These are phyloP conservation scores for Boletus rubropictus DNA, from an alignment of 768 basidiomycete species.

Conservation along the genomic window DNA sequence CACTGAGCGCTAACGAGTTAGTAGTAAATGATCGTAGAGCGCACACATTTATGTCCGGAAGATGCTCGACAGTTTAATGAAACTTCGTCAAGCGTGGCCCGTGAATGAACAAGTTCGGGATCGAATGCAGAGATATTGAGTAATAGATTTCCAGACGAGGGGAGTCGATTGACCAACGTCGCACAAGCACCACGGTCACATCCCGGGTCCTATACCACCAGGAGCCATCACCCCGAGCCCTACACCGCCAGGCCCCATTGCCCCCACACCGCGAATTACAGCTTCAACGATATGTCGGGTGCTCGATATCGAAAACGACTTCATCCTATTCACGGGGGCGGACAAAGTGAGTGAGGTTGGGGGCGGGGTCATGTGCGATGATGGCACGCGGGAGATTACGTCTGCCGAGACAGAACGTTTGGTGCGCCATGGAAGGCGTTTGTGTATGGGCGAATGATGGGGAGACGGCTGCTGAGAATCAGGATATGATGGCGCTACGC, in stretches of 20 bases:
- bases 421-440: constrained; percentile 8
- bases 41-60: no score
- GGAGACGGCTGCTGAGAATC: not conserved
- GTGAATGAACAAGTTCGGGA: not conserved
- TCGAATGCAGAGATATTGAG: not conserved
- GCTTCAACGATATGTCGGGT: constrained; percentile 30
- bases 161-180: not conserved
- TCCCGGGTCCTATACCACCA: not conserved
- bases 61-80: no score
- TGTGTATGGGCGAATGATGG: constrained; percentile 1
- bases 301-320: constrained; percentile 10
- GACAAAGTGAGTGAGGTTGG: constrained; percentile 7
- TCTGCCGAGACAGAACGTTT: constrained; percentile 7
- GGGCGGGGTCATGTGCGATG: not conserved
- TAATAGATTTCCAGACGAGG: not conserved
- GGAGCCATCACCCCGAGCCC: constrained; percentile 15
- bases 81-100: not conserved
- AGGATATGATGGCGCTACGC: not conserved
- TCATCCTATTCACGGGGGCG: constrained; percentile 8
- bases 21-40: not conserved
- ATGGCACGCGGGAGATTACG: not conserved
- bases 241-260: constrained; percentile 20
- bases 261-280: constrained; percentile 41
- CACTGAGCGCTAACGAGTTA: not conserved
- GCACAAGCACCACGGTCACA: not conserved